Percentiles rank a stretch among this genome's conserved stretches.
phyloP scores from a whole-genome alignment of 2,329 filamentous ascomycete genomes.

The Aspergillus sp. region DNA sequence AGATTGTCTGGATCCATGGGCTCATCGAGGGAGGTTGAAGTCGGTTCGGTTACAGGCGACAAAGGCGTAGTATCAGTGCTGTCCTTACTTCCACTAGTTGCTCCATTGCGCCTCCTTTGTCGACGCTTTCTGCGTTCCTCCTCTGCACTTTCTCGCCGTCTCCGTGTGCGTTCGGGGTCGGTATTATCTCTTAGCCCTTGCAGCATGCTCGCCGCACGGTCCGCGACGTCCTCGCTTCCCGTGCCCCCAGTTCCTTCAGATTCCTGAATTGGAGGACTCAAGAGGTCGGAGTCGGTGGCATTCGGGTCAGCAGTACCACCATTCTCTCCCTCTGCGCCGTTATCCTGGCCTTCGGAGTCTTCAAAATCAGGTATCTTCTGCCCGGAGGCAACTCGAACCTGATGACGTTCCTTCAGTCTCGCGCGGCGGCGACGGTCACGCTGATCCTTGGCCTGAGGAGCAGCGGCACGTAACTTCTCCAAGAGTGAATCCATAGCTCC shows the following conservation, averaged over 20 bases:
- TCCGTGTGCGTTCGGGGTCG: conserved; percentile 59
- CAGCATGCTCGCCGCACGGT: conserved; percentile 77
- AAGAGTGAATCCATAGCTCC: conserved; percentile 95
- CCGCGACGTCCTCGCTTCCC: conserved; percentile 73
- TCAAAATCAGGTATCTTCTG: conserved; percentile 76
- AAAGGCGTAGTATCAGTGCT: conserved; percentile 33
- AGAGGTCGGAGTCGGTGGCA: conserved; percentile 42
- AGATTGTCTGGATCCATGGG: conserved; percentile 21
- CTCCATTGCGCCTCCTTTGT: conserved; percentile 63
- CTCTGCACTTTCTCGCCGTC: conserved; percentile 72
- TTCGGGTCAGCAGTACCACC: conserved; percentile 33
- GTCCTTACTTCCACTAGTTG: conserved; percentile 38
- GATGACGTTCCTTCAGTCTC: conserved; percentile 84
- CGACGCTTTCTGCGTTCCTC: conserved; percentile 71
- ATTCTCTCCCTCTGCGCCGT: conserved; percentile 52
- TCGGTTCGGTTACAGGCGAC: conserved; percentile 33
- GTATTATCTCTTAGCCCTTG: conserved; percentile 73
- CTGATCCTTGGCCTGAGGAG: conserved; percentile 84
- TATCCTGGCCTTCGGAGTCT: conserved; percentile 59
- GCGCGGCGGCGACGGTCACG: conserved; percentile 84
- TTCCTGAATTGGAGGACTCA: conserved; percentile 51
- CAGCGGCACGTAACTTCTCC: conserved; percentile 90
- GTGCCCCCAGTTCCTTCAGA: conserved; percentile 39
- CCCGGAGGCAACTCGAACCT: conserved; percentile 84
- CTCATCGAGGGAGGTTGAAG: conserved; percentile 28